Evolutionary conservation across 345 rosid species (phyloP).

Genomic region (Murraya koenigii): DNA sequence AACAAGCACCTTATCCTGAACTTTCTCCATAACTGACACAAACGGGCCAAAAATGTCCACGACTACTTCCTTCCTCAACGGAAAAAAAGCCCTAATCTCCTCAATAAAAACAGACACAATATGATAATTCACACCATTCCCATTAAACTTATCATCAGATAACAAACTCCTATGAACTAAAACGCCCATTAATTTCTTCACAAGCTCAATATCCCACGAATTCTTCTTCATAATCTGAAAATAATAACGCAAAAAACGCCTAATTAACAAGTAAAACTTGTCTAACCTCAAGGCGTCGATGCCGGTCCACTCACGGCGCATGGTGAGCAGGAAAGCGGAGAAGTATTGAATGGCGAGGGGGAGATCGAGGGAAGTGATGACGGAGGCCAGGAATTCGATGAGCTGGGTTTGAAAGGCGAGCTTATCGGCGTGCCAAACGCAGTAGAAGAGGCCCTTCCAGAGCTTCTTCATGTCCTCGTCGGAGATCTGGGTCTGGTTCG

Average conservation of each 20-base stretch:
- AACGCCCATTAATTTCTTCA: conserved; percentile 39
- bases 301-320: conserved; percentile 97
- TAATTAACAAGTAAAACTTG: conserved; percentile 81
- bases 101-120: conserved; percentile 69
- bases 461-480: conserved; percentile 84
- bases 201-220: conserved; percentile 63
- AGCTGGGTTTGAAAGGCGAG: conserved; percentile 61
- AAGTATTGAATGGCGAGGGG: conserved; percentile 61
- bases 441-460: conserved; percentile 97
- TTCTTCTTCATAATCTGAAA: conserved; percentile 46
- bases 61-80: conserved; percentile 45
- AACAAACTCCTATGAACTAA: conserved; percentile 50
- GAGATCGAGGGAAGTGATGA: conserved; percentile 46
- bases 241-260: conserved; percentile 55
- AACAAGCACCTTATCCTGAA: conserved; percentile 60
- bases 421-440: conserved; percentile 97
- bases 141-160: conserved; percentile 53
- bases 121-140: conserved; percentile 85
- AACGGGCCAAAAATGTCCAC: conserved; percentile 51
- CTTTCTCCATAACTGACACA: conserved; percentile 48
- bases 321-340: conserved; percentile 69
- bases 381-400: conserved; percentile 53
- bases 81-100: conserved; percentile 68
- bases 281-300: conserved; percentile 82
- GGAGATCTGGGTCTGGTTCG: conserved; percentile 48